A percentile compares a stretch with the other conserved stretches of the same genome.
phyloP scores from a whole-genome alignment of 2,329 filamentous ascomycete species.

The Fonsecaea monophora region DNA sequence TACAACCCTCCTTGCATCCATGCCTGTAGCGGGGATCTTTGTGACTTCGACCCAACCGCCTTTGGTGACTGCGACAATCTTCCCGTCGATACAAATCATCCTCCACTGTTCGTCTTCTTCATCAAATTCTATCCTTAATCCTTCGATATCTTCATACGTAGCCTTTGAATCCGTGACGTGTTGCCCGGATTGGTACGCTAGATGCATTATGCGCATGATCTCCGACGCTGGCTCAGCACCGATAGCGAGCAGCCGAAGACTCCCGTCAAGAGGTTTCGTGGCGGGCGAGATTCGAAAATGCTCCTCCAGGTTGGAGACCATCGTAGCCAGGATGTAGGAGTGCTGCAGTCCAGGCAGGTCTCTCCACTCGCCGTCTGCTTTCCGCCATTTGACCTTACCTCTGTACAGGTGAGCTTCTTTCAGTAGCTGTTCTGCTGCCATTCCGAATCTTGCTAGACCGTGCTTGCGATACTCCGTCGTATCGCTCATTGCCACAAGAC shows the following conservation, averaged over 20 bases:
- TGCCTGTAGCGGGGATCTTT: slow-evolving; percentile 41
- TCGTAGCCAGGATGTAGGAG: slow-evolving; percentile 76
- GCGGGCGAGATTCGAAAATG: slow-evolving; percentile 81
- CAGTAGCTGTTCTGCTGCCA: slow-evolving; percentile 76
- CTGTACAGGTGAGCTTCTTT: slow-evolving; percentile 52
- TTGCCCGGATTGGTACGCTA: slow-evolving; percentile 63
- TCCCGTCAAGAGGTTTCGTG: slow-evolving; percentile 72
- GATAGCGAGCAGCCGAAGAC: slow-evolving; percentile 76
- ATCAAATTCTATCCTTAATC: slow-evolving; percentile 68
- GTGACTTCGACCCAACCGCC: slow-evolving; percentile 74
- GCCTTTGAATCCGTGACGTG: slow-evolving; percentile 65
- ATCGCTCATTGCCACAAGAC: slow-evolving; percentile 89
- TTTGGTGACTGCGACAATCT: slow-evolving; percentile 75
- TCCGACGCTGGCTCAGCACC: slow-evolving; percentile 68
- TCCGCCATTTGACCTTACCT: slow-evolving; percentile 53
- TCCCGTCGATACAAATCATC: slow-evolving; percentile 89
- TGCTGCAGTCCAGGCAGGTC: slow-evolving; percentile 57
- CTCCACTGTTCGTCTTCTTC: slow-evolving; percentile 79
- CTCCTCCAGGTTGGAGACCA: slow-evolving; percentile 82
- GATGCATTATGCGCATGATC: slow-evolving; percentile 77
- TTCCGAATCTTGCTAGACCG: slow-evolving; percentile 78
- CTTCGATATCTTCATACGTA: slow-evolving; percentile 73
- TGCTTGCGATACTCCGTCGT: slow-evolving; percentile 78
- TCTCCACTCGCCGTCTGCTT: slow-evolving; percentile 32
- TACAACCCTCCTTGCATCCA: slow-evolving; percentile 51